These are phyloP conservation scores for Xerophyta viscosa DNA, from an alignment of 106 monocot species.

Conservation along the genomic window DNA sequence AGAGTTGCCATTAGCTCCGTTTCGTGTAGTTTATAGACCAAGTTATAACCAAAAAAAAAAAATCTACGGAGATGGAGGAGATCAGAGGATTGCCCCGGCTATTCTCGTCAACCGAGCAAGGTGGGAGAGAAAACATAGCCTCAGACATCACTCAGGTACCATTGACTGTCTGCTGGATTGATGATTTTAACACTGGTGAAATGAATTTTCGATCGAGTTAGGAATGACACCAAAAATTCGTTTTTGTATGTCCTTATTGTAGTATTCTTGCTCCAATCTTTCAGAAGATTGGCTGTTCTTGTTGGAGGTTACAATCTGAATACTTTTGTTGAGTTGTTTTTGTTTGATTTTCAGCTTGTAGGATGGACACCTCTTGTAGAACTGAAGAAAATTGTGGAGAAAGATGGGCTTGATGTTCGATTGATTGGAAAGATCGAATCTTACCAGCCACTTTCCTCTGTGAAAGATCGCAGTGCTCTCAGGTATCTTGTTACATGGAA, in stretches of 20 bases:
- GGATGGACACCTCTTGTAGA: conserved; percentile 90
- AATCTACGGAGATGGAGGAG: neutral
- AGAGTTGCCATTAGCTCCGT: no score
- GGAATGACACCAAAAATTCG: no score
- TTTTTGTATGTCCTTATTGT: no score
- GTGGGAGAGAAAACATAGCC: conserved; percentile 21
- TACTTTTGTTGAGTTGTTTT: no score
- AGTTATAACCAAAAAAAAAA: neutral
- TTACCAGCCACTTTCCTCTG: conserved; percentile 79
- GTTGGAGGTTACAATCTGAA: no score
- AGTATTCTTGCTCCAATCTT: no score
- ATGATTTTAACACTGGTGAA: no score
- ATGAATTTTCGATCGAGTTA: no score
- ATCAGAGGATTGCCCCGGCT: conserved; percentile 27
- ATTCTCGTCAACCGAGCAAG: conserved; percentile 14
- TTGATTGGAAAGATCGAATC: conserved; percentile 71
- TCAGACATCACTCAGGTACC: conserved; percentile 30
- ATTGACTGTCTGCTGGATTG: no score
- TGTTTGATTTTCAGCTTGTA: conserved; percentile 41
- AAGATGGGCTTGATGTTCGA: conserved; percentile 44
- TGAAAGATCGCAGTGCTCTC: conserved; percentile 79
- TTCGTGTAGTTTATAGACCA: no score
- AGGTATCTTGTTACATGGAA: conserved; percentile 18
- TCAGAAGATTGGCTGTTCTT: no score
- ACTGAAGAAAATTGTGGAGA: conserved; percentile 37